Percentiles rank a stretch among this genome's conserved stretches.
These are phyloP conservation scores for Ceratocystis lukuohia DNA, from an alignment of 2,329 filamentous ascomycete genomes.

Conservation along the genomic window DNA sequence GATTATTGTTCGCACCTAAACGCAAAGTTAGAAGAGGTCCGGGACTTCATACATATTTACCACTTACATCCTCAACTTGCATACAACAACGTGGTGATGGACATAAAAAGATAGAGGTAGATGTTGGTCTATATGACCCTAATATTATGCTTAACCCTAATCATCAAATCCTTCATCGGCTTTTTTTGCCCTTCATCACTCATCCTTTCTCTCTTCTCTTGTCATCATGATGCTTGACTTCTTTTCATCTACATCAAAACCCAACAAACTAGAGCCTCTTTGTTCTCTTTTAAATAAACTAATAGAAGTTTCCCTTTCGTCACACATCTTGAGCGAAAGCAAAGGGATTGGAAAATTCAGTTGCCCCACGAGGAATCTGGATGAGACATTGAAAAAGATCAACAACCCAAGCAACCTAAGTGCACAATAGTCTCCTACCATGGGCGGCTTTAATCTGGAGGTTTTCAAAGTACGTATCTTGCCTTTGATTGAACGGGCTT, in stretches of 20 bases:
- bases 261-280: too few species aligned
- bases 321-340: too few species aligned
- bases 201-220: background rate
- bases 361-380: too few species aligned
- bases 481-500: background rate
- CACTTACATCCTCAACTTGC: background rate
- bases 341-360: too few species aligned
- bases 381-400: too few species aligned
- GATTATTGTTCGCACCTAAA: background rate
- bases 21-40: background rate
- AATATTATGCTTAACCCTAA: background rate
- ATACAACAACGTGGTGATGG: too few species aligned
- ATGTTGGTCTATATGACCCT: background rate
- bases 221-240: background rate
- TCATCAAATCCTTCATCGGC: background rate
- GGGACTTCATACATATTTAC: background rate
- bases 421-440: conserved; percentile 25
- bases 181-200: background rate
- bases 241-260: background rate
- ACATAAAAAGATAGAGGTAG: background rate
- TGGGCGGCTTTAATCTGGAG: conserved; percentile 83
- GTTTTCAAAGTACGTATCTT: conserved; percentile 64
- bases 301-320: too few species aligned
- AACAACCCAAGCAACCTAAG: too few species aligned
- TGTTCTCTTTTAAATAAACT: background rate